Evolutionary conservation across 2,329 filamentous ascomycete genomes (phyloP).

Genomic region (Colletotrichum sp.): DNA sequence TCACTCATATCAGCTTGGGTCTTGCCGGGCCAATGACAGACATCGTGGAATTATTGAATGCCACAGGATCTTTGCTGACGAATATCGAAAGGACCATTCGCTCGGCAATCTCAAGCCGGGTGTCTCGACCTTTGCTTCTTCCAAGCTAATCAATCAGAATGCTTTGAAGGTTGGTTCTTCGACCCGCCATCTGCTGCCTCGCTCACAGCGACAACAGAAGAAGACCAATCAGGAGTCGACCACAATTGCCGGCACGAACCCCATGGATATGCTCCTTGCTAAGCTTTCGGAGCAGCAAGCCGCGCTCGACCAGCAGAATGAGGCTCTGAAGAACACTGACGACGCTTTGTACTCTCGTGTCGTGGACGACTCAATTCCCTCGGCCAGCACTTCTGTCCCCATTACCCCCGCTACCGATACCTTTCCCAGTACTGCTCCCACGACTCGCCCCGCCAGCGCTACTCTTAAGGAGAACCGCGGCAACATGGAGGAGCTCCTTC

Average conservation of each 20-base stretch:
- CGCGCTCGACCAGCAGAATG: slow-evolving; percentile 63
- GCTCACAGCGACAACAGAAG: slow-evolving; percentile 46
- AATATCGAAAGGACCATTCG: neutral
- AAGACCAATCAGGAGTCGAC: slow-evolving; percentile 51
- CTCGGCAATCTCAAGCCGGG: slow-evolving; percentile 40
- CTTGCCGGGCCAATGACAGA: neutral
- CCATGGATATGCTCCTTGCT: slow-evolving; percentile 76
- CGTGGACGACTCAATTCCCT: slow-evolving; percentile 47
- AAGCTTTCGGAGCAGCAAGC: slow-evolving; percentile 76
- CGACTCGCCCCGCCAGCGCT: slow-evolving; percentile 59
- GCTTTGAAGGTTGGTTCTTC: slow-evolving; percentile 51
- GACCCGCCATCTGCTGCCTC: neutral
- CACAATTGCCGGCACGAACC: slow-evolving; percentile 45
- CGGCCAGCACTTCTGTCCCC: slow-evolving; percentile 64
- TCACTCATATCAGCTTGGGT: neutral
- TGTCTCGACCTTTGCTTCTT: slow-evolving; percentile 54
- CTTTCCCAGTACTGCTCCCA: slow-evolving; percentile 52
- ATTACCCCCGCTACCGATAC: slow-evolving; percentile 66
- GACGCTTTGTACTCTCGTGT: slow-evolving; percentile 40
- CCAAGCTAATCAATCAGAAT: slow-evolving; percentile 61
- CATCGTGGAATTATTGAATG: neutral
- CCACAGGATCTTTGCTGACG: neutral
- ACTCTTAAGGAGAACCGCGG: slow-evolving; percentile 47
- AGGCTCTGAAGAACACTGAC: slow-evolving; percentile 50
- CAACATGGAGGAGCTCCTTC: slow-evolving; percentile 63